Base-by-base conservation (phyloP, 2,329 filamentous ascomycete species). In the Colletotrichum trifolii region DNA sequence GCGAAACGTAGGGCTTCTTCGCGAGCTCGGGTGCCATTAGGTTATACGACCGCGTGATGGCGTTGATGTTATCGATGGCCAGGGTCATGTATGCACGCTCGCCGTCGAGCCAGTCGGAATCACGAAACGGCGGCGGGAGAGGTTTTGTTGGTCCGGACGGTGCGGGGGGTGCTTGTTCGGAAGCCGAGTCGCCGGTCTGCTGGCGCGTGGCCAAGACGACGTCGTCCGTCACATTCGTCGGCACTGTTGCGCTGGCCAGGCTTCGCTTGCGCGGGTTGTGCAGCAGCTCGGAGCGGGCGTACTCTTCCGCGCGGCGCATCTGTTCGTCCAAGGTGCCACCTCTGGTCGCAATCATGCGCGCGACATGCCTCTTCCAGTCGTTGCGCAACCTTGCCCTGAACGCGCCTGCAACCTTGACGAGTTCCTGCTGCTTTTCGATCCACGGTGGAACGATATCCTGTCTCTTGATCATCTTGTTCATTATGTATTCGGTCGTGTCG, bases 351-450 rank as follows among this genome's bases (percentile, higher is more conserved):
- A 98, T 96, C 71, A 89, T 85, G 54, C 92, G 82, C 1, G 93
- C 89, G 6, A 91, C 93, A 76, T 97, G 92, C 40, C 94, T 85
- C 74, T 87, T 89, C 95, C 95, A 98, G 71, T 97, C 93, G 45
- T 84, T 87, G 40, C 94, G 83, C 66, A 98, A 74, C n/a, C 93
- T 82, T 2, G 82, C 79, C 2, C 96, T 86, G 73, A 99, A 97
- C 1, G 84, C 83, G 11, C 83, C 85, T 1, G 89, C 85, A 0
- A 91, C 86, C 66, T 87, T 88, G 10, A 89, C 85, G 6, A 98
- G 81, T 72, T 97, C 94, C 74, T 98, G 95, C 76, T 99, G 96
- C 79, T 97, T 98, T 78, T 99, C 96, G 65, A 99, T 98, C 96
- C 96, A 99, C 0, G 95, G 95, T 1, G 96, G 96, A 1, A 97